phyloP scores from a whole-genome alignment of 1,139 yeast species.

The Zygosaccharomyces sapae region DNA sequence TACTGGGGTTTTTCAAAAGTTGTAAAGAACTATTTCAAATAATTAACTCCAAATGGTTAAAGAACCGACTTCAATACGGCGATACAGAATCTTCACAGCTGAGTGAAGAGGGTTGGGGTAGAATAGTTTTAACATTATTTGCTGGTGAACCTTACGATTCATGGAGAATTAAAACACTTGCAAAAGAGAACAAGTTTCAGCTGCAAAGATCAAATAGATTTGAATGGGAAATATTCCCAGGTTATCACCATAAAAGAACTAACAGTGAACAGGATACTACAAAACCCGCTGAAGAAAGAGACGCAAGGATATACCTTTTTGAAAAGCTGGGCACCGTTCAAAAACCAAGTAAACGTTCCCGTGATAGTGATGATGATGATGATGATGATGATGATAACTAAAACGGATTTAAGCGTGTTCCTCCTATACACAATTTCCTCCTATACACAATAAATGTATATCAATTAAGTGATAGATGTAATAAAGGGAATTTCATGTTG shows the following conservation, averaged over 20 bases:
- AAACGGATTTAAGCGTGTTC: constrained; percentile 8
- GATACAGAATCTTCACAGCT: constrained; percentile 11
- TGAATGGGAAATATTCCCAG: constrained; percentile 68
- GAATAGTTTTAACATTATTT: constrained; percentile 64
- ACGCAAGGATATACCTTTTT: constrained; percentile 73
- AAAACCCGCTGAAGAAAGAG: constrained; percentile 67
- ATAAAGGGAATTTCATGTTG: constrained; percentile 46
- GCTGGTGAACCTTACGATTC: constrained; percentile 88
- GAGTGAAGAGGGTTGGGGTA: constrained; percentile 39
- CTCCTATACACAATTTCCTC: too few relatives aligned
- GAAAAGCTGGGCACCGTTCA: constrained; percentile 39
- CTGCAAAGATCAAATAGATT: constrained; percentile 65
- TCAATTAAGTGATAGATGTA: neutral
- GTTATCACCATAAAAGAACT: constrained; percentile 78
- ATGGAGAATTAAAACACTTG: constrained; percentile 76
- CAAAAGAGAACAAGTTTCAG: constrained; percentile 48
- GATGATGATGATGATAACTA: constrained; percentile 12
- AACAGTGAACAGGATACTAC: constrained; percentile 73
- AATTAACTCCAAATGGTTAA: constrained; percentile 34
- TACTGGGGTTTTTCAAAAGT: constrained; percentile 58
- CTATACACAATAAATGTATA: neutral
- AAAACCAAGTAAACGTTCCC: constrained; percentile 26
- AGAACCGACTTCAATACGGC: constrained; percentile 11
- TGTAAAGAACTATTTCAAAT: constrained; percentile 47
- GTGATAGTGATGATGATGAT: constrained; percentile 21